phyloP scores from a whole-genome alignment of 1,284 basidiomycete genomes.

The Termitomyces sp. region DNA sequence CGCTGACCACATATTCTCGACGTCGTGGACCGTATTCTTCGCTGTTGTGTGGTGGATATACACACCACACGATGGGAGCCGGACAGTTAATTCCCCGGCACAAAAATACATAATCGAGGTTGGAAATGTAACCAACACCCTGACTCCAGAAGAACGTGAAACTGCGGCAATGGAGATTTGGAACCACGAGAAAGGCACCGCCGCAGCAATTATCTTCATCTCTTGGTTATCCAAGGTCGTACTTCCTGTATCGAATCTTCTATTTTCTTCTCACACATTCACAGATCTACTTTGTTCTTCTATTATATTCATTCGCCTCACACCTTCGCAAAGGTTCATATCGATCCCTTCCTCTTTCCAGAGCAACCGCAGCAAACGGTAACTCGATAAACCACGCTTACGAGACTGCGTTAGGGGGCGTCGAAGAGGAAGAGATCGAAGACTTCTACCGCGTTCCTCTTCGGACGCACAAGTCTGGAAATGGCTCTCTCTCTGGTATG shows the following conservation, averaged over 20 bases:
- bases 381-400: slow-evolving; percentile 32
- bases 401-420: slow-evolving; percentile 41
- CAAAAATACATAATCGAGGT: slow-evolving; percentile 77
- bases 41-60: slow-evolving; percentile 87
- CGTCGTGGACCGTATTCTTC: slow-evolving; percentile 89
- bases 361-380: slow-evolving; percentile 31
- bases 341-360: slow-evolving; percentile 70
- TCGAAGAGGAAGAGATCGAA: slow-evolving; percentile 55
- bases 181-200: slow-evolving; percentile 84
- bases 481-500: slow-evolving; percentile 36
- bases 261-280: slow-evolving; percentile 5
- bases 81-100: slow-evolving; percentile 76
- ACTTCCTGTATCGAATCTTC: slow-evolving; percentile 20
- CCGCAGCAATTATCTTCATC: slow-evolving; percentile 70
- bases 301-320: slow-evolving; percentile 91
- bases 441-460: slow-evolving; percentile 64
- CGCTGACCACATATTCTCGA: slow-evolving; percentile 90
- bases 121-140: slow-evolving; percentile 44
- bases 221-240: slow-evolving; percentile 88
- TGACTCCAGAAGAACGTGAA: slow-evolving; percentile 61
- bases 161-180: slow-evolving; percentile 78
- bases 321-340: slow-evolving; percentile 93
- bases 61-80: slow-evolving; percentile 85
- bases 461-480: slow-evolving; percentile 33
- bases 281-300: slow-evolving; percentile 87